Conservation (phyloP, 2,329 filamentous ascomycete genomes). For the Apiospora aurea region DNA sequence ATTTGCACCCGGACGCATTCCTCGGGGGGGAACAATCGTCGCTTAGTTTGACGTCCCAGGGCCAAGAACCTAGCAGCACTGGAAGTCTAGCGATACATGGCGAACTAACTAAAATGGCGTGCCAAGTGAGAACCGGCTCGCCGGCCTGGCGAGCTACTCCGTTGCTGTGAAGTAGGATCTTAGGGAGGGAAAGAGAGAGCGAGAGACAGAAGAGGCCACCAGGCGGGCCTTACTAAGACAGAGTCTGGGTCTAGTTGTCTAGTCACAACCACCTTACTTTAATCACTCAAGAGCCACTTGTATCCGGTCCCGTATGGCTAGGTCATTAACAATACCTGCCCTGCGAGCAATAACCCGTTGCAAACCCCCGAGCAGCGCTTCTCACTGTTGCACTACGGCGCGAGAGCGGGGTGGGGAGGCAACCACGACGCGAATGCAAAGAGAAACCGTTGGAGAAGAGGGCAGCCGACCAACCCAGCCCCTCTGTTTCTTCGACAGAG, state of each 20-base stretch:
- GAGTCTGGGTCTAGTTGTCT: background rate
- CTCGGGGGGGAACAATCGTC: background rate
- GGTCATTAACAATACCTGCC: conserved; percentile 3
- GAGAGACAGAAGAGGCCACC: background rate
- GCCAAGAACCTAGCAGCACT: background rate
- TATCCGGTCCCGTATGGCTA: background rate
- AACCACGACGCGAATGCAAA: too few species aligned
- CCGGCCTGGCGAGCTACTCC: conserved; percentile 1
- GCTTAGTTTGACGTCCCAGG: background rate
- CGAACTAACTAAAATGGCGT: background rate
- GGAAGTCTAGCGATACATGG: background rate
- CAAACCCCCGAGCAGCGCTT: background rate
- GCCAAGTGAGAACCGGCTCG: background rate
- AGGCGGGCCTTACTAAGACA: background rate
- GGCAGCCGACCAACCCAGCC: too few species aligned
- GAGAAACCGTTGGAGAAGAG: too few species aligned
- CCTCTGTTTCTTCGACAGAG: too few species aligned
- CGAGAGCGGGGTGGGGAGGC: background rate
- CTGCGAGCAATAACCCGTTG: background rate
- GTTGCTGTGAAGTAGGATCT: background rate
- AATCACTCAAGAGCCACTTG: background rate
- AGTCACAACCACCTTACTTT: background rate
- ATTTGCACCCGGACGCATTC: background rate
- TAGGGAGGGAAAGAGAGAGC: background rate
- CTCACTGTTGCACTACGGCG: background rate